Evolutionary conservation across 176 grass and related monocot genomes (phyloP).

Genomic region (Cenchrus purpureus): DNA sequence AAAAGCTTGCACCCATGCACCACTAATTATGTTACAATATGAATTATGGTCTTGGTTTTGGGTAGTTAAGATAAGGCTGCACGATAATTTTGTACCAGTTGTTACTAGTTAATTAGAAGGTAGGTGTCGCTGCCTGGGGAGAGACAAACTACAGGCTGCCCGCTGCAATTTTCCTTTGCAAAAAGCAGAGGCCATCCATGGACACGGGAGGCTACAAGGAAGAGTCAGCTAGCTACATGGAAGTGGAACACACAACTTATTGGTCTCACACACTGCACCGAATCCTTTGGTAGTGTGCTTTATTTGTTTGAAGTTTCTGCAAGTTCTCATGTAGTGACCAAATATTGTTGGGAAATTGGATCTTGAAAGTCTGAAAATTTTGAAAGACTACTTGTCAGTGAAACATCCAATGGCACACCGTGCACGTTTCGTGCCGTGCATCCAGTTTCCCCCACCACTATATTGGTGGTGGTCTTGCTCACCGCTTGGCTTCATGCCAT

Average conservation of each 20-base stretch:
- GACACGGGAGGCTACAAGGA: constrained; percentile 16
- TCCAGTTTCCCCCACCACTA: background rate
- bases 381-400: background rate
- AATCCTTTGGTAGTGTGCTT: too few species aligned
- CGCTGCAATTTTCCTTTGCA: constrained; percentile 16
- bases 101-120: constrained; percentile 1
- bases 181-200: constrained; percentile 31
- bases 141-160: constrained; percentile 15
- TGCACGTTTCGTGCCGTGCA: background rate
- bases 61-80: constrained; percentile 15
- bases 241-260: background rate
- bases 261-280: background rate
- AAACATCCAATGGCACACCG: background rate
- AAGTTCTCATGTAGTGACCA: background rate
- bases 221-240: background rate
- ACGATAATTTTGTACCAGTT: background rate
- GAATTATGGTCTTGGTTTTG: background rate
- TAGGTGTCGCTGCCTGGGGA: constrained; percentile 13
- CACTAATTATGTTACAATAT: background rate
- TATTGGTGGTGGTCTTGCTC: background rate
- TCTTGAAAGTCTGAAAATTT: background rate
- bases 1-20: background rate
- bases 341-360: background rate
- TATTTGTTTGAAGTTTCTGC: background rate
- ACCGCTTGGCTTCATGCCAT: background rate